Base-by-base conservation (phyloP, 768 basidiomycete genomes). In the Rhodotorula toruloides region DNA sequence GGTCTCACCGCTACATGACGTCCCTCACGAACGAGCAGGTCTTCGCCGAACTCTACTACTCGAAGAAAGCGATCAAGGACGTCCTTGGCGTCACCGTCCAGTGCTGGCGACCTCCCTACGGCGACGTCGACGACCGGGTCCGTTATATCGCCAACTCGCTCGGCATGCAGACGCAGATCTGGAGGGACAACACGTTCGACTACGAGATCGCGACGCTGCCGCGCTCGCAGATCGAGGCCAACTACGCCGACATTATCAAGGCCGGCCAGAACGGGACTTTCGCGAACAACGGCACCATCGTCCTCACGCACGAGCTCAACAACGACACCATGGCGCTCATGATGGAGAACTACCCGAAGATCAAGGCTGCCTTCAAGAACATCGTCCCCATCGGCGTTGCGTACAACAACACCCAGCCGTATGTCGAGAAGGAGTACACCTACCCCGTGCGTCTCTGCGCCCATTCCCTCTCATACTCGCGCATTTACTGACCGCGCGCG, bases 21-120 rank as follows among this genome's bases (percentile, higher is more conserved):
- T 76, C 77, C 48, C 67, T 79, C 50, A 86, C 89, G 46, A 96
- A 84, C 72, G 85, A 83, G 75, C 82, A 88, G 72, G 85, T 91
- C 74, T 88, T 93, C 63, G 90, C 90, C 48, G 90, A 92, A 76
- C 80, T 94, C 39, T 90, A 89, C 11, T 94, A 90, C 90, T 82
- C 86, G 11, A 87, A 84, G 78, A 87, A 92, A 78, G 81, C 86
- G 63, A 91, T 94, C 78, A 86, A 71, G 67, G 75, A 58, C 29
- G 59, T 71, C 34, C 48, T 64, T 17, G 70, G 70, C 37, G 36
- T 71, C 39, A 71, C 70, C 4, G 63, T 66, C 4, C 61, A 53
- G 43, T 68, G 58, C 56, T 72, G 72, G 72, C 54, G 70, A 27
- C 65, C 72, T 1, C 72, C 73, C 8, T 74, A 63, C 62, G 72